phyloP scores from a whole-genome alignment of 371 early-diverging fungal species.

The Mortierella sp. region DNA sequence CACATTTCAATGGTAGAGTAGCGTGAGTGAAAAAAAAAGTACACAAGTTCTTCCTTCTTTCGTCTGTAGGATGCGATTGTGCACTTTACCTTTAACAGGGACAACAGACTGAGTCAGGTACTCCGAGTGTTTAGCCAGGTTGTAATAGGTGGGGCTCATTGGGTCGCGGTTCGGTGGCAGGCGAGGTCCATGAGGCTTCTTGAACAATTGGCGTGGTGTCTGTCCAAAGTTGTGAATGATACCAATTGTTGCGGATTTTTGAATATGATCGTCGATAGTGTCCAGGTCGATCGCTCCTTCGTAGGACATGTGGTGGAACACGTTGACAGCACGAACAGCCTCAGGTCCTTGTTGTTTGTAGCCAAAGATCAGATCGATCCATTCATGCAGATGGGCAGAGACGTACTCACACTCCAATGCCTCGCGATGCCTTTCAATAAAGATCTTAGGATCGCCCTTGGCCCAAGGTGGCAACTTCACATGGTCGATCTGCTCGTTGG shows the following conservation, averaged over 20 bases:
- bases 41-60: neutral
- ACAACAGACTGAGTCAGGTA: constrained; percentile 65
- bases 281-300: constrained; percentile 93
- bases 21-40: neutral
- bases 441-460: constrained; percentile 83
- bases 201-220: constrained; percentile 88
- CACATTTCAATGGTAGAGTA: neutral
- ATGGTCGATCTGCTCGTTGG: constrained; percentile 79
- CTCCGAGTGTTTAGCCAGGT: constrained; percentile 63
- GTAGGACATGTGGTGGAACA: constrained; percentile 91
- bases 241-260: constrained; percentile 90
- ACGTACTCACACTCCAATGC: constrained; percentile 94
- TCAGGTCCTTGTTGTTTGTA: constrained; percentile 87
- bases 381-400: constrained; percentile 82
- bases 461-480: constrained; percentile 91
- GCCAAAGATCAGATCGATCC: constrained; percentile 94
- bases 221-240: constrained; percentile 97
- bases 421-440: constrained; percentile 88
- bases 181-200: constrained; percentile 77
- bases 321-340: constrained; percentile 87
- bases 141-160: constrained; percentile 55
- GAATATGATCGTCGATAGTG: constrained; percentile 86
- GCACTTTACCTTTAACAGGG: constrained; percentile 62
- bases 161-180: constrained; percentile 54
- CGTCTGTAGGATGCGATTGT: no score